Evolutionary conservation across 164 flowering plant genomes (phyloP).

Genomic region (Macadamia integrifolia): DNA sequence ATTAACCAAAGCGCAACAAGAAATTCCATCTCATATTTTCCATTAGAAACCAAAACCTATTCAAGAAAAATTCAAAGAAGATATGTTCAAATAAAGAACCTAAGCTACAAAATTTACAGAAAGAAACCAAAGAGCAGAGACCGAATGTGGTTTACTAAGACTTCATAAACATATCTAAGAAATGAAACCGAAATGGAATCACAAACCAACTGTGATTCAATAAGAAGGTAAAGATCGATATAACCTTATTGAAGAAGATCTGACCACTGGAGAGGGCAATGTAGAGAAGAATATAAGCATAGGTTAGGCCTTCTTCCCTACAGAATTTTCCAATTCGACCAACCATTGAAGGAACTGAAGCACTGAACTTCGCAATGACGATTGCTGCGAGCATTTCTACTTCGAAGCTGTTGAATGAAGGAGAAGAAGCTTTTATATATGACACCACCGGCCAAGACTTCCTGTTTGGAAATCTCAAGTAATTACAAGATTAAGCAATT

Average conservation of each 20-base stretch:
- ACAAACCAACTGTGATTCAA: neutral
- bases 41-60: neutral
- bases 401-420: too few species aligned
- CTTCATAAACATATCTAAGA: neutral
- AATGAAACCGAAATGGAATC: neutral
- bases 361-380: too few species aligned
- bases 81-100: neutral
- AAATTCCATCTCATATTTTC: neutral
- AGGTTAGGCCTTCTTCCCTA: conserved; percentile 45
- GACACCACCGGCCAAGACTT: too few species aligned
- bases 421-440: too few species aligned
- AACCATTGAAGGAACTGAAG: conserved; percentile 32
- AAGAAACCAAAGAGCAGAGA: neutral
- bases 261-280: conserved; percentile 93
- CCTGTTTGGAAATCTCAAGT: too few species aligned
- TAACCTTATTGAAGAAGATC: conserved; percentile 99
- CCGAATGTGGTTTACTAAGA: neutral
- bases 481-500: too few species aligned
- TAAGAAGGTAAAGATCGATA: neutral
- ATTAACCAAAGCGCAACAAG: too few species aligned
- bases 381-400: too few species aligned
- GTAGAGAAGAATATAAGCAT: conserved; percentile 80
- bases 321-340: conserved; percentile 30
- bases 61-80: neutral
- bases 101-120: neutral